A percentile compares a stretch with the other conserved stretches of the same genome.
Evolutionary conservation across 2,329 filamentous ascomycete species (phyloP).

Genomic region (Dryadomyces quercivorus): DNA sequence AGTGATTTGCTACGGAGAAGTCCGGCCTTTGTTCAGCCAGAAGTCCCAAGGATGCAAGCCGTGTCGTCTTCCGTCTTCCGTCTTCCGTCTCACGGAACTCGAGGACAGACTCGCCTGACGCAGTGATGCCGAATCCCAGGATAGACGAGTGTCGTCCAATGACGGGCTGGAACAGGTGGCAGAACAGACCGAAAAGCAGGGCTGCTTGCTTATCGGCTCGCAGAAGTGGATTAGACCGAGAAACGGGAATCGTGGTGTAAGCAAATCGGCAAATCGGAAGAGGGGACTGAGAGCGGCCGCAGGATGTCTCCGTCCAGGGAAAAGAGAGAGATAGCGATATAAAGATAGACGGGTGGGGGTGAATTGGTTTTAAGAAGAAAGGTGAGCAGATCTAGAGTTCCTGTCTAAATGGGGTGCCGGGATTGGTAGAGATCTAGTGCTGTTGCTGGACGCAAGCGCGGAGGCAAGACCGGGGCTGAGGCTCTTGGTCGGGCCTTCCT

Average conservation of each 20-base stretch:
- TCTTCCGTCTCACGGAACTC: too few relatives aligned
- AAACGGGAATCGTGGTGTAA: conserved; percentile 10
- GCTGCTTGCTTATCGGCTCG: too few relatives aligned
- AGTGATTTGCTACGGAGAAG: too few relatives aligned
- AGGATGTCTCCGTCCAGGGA: neutral
- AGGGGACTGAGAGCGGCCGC: conserved; percentile 3
- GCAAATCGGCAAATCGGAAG: neutral
- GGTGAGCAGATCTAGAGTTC: conserved; percentile 5
- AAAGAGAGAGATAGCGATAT: conserved; percentile 8
- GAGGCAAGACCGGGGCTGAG: neutral
- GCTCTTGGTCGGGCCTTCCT: neutral
- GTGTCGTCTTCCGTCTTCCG: too few relatives aligned
- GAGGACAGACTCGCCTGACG: too few relatives aligned
- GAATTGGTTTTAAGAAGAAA: conserved; percentile 2
- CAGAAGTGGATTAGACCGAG: conserved; percentile 4
- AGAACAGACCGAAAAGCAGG: too few relatives aligned
- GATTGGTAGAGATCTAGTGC: neutral
- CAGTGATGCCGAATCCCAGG: too few relatives aligned
- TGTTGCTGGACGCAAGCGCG: neutral
- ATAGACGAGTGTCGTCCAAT: too few relatives aligned
- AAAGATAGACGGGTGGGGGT: conserved; percentile 1
- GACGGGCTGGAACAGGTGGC: too few relatives aligned
- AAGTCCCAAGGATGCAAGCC: too few relatives aligned
- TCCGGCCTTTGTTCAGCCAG: too few relatives aligned
- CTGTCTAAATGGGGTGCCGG: neutral